A percentile compares a stretch with the other conserved stretches of the same genome.
Evolutionary conservation across 1,284 basidiomycete species (phyloP).

Genomic region (Pascua guehoae): DNA sequence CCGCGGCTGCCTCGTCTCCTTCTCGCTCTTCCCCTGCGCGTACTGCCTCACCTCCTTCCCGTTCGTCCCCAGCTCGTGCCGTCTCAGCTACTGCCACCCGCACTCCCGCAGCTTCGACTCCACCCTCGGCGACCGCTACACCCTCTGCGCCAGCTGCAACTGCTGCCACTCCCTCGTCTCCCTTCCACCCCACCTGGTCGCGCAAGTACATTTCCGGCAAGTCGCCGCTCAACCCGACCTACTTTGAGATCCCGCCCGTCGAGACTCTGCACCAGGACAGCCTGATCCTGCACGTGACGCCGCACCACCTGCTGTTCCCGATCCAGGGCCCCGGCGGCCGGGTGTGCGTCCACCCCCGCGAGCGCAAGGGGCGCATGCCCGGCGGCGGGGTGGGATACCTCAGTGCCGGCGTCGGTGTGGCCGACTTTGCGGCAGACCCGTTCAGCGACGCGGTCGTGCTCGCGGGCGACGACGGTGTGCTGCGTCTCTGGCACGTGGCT

Average conservation of each 20-base stretch:
- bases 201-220: slow-evolving; percentile 51
- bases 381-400: slow-evolving; percentile 43
- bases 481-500: slow-evolving; percentile 45
- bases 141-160: neutral
- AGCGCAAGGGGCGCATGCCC: slow-evolving; percentile 46
- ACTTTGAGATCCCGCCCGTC: slow-evolving; percentile 48
- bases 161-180: slow-evolving; percentile 5
- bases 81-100: neutral
- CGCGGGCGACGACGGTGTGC: slow-evolving; percentile 49
- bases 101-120: neutral
- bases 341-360: slow-evolving; percentile 47
- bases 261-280: slow-evolving; percentile 48
- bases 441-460: slow-evolving; percentile 41
- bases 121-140: neutral
- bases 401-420: slow-evolving; percentile 44
- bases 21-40: too few species aligned
- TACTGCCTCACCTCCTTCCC: too few species aligned
- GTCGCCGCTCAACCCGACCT: slow-evolving; percentile 50
- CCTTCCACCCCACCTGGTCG: slow-evolving; percentile 47
- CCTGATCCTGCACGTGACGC: slow-evolving; percentile 40
- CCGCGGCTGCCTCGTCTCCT: too few species aligned
- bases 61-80: neutral
- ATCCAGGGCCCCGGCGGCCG: slow-evolving; percentile 51
- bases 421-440: slow-evolving; percentile 48
- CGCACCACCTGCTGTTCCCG: slow-evolving; percentile 47